Percentiles rank a stretch among this genome's conserved stretches.
These are phyloP conservation scores for Solanum rostratum DNA, from an alignment of 257 asterid genomes.

Conservation along the genomic window DNA sequence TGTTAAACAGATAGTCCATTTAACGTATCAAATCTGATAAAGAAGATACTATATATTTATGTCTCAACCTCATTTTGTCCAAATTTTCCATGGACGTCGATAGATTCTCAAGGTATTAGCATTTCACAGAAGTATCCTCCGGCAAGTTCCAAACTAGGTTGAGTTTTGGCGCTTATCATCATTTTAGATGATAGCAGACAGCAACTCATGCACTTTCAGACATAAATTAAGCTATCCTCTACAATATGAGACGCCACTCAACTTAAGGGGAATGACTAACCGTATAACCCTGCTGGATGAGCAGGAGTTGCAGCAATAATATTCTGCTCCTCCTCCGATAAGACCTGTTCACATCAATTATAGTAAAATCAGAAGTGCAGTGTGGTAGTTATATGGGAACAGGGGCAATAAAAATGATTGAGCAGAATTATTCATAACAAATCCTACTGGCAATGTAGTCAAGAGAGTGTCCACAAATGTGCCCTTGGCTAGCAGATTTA, in stretches of 20 bases:
- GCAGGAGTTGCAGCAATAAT: constrained; percentile 84
- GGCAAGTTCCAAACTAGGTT: background rate
- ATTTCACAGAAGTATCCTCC: background rate
- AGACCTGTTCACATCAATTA: constrained; percentile 28
- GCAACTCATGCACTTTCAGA: background rate
- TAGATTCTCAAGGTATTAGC: background rate
- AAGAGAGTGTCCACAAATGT: constrained; percentile 54
- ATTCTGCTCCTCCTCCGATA: constrained; percentile 80
- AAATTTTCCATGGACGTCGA: background rate
- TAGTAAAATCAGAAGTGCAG: background rate
- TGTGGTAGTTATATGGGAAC: background rate
- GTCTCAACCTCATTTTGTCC: background rate
- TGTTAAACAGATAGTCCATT: background rate
- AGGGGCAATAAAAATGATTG: background rate
- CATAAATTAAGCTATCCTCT: background rate
- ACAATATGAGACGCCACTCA: background rate
- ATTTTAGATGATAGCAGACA: background rate
- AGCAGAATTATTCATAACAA: background rate
- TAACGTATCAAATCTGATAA: background rate
- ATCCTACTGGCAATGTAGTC: constrained; percentile 69
- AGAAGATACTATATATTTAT: background rate
- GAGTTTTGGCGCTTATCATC: background rate
- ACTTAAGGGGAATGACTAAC: constrained; percentile 28
- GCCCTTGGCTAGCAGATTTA: constrained; percentile 47
- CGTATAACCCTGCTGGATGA: constrained; percentile 85